Conservation (phyloP, 768 basidiomycete species). For the Lentinus tigrinus region DNA sequence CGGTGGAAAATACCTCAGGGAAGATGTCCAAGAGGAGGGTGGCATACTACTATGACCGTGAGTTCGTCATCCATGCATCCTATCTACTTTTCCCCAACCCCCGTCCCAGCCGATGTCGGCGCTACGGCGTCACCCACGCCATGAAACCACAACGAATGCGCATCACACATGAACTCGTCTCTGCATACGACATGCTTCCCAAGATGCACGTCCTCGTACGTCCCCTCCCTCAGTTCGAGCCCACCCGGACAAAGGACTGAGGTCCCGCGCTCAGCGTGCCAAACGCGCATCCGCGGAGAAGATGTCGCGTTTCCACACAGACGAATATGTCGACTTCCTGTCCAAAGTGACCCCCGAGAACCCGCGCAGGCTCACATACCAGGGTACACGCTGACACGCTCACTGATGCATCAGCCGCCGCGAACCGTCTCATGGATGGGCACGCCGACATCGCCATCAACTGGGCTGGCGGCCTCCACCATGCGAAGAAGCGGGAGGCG, state of each 20-base stretch:
- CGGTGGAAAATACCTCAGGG: too few species aligned
- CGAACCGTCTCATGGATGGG: conserved; percentile 76
- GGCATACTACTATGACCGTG: conserved; percentile 79
- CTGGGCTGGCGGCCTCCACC: conserved; percentile 98
- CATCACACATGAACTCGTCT: conserved; percentile 89
- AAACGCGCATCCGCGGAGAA: conserved; percentile 34
- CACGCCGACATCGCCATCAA: conserved; percentile 85
- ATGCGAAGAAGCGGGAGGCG: conserved; percentile 98
- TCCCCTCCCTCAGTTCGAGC: conserved; percentile 11
- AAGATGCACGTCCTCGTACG: conserved; percentile 91
- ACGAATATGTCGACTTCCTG: conserved; percentile 96
- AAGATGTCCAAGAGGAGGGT: conserved; percentile 72
- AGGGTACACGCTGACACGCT: conserved; percentile 67
- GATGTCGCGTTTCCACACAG: conserved; percentile 96
- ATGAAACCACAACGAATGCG: conserved; percentile 98
- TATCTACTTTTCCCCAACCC: conserved; percentile 1
- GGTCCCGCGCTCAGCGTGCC: conserved; percentile 26
- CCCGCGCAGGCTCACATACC: conserved; percentile 78
- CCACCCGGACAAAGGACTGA: not conserved
- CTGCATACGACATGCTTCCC: conserved; percentile 89
- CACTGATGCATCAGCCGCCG: conserved; percentile 53
- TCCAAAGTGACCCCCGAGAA: conserved; percentile 89
- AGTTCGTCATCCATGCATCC: conserved; percentile 19
- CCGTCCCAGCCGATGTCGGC: conserved; percentile 62
- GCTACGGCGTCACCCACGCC: conserved; percentile 82